Conservation (phyloP, 305 asterid species). For the Salvia sclarea region DNA sequence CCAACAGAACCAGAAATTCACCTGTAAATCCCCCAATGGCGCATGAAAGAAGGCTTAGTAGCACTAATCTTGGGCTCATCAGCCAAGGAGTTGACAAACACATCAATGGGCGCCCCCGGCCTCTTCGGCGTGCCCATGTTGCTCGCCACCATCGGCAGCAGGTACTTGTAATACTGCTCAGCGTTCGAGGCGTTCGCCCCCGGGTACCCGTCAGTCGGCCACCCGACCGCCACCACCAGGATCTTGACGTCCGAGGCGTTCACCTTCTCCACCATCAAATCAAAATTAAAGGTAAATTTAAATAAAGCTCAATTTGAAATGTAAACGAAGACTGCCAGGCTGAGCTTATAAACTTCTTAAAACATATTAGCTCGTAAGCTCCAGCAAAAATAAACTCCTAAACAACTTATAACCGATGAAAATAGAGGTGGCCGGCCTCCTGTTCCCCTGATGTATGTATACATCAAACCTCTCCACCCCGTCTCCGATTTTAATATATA, state of each 20-base stretch:
- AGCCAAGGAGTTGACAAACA: conserved; percentile 28
- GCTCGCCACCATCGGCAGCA: conserved; percentile 36
- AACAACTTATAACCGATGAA: too few relatives aligned
- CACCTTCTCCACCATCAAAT: conserved; percentile 33
- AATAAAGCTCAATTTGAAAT: too few relatives aligned
- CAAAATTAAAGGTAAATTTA: too few relatives aligned
- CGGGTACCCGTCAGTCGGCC: conserved; percentile 57
- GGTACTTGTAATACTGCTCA: conserved; percentile 32
- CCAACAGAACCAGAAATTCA: too few relatives aligned
- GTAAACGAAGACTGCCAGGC: too few relatives aligned
- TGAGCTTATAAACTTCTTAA: too few relatives aligned
- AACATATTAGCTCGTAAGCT: too few relatives aligned
- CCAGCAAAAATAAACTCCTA: too few relatives aligned
- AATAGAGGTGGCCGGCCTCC: too few relatives aligned
- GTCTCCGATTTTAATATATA: too few relatives aligned
- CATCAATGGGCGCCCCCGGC: conserved; percentile 40
- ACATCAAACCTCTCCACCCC: too few relatives aligned
- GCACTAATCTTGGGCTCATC: conserved; percentile 28
- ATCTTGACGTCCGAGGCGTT: conserved; percentile 33
- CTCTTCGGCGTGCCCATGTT: conserved; percentile 56
- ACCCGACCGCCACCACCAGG: conserved; percentile 40
- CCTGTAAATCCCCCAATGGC: conserved; percentile 58
- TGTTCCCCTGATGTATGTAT: too few relatives aligned
- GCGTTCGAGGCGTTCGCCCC: conserved; percentile 35
- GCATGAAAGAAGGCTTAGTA: neutral